A percentile compares a stretch with the other conserved stretches of the same genome.
These are phyloP conservation scores for Colletotrichum sp. DNA, from an alignment of 2,329 filamentous ascomycete genomes.

Conservation along the genomic window DNA sequence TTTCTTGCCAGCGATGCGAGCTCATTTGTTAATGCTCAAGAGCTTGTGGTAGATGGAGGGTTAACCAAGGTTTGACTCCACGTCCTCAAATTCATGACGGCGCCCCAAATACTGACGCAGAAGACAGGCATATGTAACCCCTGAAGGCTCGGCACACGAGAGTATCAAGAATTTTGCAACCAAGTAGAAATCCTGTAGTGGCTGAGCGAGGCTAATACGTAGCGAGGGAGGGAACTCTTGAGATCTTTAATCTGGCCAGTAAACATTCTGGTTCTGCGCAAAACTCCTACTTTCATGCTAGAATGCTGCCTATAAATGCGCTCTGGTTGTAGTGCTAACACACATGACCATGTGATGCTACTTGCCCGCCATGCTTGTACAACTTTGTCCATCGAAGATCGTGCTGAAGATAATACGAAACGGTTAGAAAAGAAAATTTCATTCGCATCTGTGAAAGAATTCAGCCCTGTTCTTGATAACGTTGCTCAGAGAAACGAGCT, in stretches of 20 bases:
- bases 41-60: constrained; percentile 75
- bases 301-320: not conserved
- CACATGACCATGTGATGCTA: not conserved
- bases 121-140: constrained; percentile 28
- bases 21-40: constrained; percentile 76
- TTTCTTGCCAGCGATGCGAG: constrained; percentile 79
- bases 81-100: not conserved
- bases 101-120: no score
- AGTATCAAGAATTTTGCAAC: not conserved
- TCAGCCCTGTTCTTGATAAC: not conserved
- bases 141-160: constrained; percentile 20
- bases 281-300: not conserved
- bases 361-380: not conserved
- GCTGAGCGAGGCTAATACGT: not conserved
- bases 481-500: not conserved
- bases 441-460: not conserved
- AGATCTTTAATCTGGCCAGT: not conserved
- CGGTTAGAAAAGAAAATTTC: not conserved
- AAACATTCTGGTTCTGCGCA: not conserved
- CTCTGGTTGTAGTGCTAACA: not conserved
- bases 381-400: not conserved
- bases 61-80: constrained; percentile 61
- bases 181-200: not conserved
- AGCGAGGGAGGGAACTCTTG: fast-evolving
- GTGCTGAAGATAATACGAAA: not conserved